These are phyloP conservation scores for Camelina sativa DNA, from an alignment of 345 rosid genomes.

Conservation along the genomic window DNA sequence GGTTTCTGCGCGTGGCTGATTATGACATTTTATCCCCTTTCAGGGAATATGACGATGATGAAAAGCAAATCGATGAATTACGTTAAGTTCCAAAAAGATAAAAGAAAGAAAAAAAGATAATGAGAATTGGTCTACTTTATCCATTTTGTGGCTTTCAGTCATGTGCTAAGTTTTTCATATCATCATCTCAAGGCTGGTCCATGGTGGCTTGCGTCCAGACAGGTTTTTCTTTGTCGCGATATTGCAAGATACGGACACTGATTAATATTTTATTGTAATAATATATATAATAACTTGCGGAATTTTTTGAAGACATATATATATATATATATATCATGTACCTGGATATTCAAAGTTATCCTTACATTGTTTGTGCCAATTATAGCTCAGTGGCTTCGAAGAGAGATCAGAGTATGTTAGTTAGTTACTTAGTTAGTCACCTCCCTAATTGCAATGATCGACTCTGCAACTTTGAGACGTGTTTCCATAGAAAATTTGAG, in stretches of 20 bases:
- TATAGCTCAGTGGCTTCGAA: background rate
- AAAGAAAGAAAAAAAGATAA: background rate
- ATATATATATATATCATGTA: background rate
- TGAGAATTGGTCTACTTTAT: slow-evolving; percentile 26
- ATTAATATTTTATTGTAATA: slow-evolving; percentile 12
- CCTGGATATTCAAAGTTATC: background rate
- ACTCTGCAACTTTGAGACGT: background rate
- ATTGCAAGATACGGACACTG: slow-evolving; percentile 19
- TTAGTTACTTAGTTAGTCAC: background rate
- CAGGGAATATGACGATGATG: slow-evolving; percentile 36
- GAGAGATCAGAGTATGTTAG: background rate
- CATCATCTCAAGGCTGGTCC: slow-evolving; percentile 38
- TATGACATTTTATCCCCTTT: slow-evolving; percentile 31
- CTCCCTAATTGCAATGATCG: background rate
- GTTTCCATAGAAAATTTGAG: background rate
- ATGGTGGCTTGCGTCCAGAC: slow-evolving; percentile 30
- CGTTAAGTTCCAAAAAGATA: background rate
- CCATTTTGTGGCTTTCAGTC: slow-evolving; percentile 40
- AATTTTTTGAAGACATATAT: too few species aligned
- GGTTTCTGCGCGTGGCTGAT: slow-evolving; percentile 44
- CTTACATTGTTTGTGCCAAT: background rate
- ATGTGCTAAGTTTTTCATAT: slow-evolving; percentile 38
- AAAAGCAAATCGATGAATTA: slow-evolving; percentile 17
- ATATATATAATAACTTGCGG: background rate
- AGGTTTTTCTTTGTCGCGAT: slow-evolving; percentile 11